phyloP scores from a whole-genome alignment of 768 basidiomycete species.

The Suillus lakei region DNA sequence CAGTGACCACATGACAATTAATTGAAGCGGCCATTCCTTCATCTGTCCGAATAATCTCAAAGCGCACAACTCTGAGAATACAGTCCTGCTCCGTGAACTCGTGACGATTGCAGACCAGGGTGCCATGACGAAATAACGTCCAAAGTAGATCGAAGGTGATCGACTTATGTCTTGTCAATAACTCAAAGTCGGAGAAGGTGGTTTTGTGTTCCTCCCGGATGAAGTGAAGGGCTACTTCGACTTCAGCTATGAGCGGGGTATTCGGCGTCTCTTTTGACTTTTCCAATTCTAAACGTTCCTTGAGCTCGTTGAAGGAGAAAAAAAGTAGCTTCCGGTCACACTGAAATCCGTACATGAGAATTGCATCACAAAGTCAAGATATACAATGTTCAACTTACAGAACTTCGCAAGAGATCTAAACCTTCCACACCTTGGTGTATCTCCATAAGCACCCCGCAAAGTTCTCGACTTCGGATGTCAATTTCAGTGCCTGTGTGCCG shows the following conservation, averaged over 20 bases:
- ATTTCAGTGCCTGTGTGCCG: not conserved
- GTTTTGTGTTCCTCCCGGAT: not conserved
- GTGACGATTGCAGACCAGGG: not conserved
- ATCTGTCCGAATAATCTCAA: too few species aligned
- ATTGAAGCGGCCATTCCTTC: too few species aligned
- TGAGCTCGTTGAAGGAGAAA: constrained; percentile 1
- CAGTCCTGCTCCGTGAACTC: not conserved
- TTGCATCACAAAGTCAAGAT: not conserved
- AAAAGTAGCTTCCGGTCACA: not conserved
- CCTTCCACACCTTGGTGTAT: not conserved
- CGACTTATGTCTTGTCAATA: not conserved
- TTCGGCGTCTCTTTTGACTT: not conserved
- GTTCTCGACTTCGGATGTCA: constrained; percentile 1
- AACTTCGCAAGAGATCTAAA: not conserved
- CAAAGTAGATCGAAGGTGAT: not conserved
- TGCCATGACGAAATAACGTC: not conserved
- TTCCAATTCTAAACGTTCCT: not conserved
- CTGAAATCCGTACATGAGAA: not conserved
- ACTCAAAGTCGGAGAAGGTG: not conserved
- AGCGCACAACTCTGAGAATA: not conserved
- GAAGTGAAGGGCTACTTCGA: not conserved
- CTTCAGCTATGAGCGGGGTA: not conserved
- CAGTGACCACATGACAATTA: too few species aligned
- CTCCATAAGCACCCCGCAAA: not conserved
- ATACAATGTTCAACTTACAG: not conserved